Evolutionary conservation across 768 basidiomycete species (phyloP), one percentile per base, ranked within the genome.

Genomic region (Tephrocybe sp.): DNA sequence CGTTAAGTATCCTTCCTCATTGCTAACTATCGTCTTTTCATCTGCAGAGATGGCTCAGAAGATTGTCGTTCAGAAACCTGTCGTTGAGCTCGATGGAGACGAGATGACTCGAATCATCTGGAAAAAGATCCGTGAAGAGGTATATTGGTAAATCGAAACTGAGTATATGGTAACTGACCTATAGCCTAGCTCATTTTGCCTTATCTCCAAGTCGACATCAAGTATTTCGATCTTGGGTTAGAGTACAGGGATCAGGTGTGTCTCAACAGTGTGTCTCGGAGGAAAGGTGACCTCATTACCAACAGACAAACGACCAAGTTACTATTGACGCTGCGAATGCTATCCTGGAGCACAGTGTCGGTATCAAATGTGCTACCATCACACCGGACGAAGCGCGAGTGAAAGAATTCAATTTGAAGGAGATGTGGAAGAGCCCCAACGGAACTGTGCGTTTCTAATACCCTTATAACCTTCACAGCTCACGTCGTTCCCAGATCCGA

Each of bases 101-200:
- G 96, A 99, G 73, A 98, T 98, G 96, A 99, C 96, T 31, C 79
- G 96, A 59, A 97, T 99, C 63, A 99, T 98, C 67, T 98, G 92
- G 93, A 94, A 93, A 82, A 93, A 93, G 78, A 94, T 95, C 64
- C 78, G 91, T 51, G 89, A 97, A 62, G 92, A 97, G 83, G 93
- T 92, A 50, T 53, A 80, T 70, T 14, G 26, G n/a, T 35, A 19
- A 34, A 14, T 42, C n/a, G 19, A 34, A 31, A 5, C 32, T 33
- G 32, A 20, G 31, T 39, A 49, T 13, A 16, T 30, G 31, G n/a
- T 34, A 39, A 35, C 32, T 36, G 22, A 49, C 30, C 36, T 22
- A 22, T 33, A 43, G 58, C n/a, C 14, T 59, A 96, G 92, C 86
- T 99, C 62, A 96, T 99, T 63, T 78, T 97, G 41, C 97, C 97